Percentiles rank a stretch among this genome's conserved stretches.
These are phyloP conservation scores for Breynia disticha DNA, from an alignment of 441 rosid species.

Conservation along the genomic window DNA sequence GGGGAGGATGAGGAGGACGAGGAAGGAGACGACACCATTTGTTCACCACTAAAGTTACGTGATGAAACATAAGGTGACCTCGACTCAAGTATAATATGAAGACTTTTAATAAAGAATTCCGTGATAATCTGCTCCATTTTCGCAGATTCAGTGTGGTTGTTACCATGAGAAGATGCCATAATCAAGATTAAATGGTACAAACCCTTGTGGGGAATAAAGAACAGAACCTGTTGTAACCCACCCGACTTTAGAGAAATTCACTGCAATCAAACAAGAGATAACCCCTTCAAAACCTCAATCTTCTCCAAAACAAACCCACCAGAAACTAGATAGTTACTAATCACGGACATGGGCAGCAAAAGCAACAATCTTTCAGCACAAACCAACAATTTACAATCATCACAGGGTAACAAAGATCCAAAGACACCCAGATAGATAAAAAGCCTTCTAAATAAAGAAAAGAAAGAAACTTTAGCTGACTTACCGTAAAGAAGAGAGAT, in stretches of 20 bases:
- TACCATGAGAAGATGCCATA: constrained; percentile 52
- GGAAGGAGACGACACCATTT: constrained; percentile 55
- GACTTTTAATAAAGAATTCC: constrained; percentile 81
- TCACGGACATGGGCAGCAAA: no score
- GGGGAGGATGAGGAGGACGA: constrained; percentile 76
- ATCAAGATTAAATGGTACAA: constrained; percentile 8
- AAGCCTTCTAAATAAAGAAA: no score
- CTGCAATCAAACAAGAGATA: constrained; percentile 18
- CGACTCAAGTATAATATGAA: constrained; percentile 78
- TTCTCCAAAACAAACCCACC: no score
- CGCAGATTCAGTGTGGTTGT: constrained; percentile 52
- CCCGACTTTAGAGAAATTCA: constrained; percentile 6
- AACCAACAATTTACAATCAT: no score
- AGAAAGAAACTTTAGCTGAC: no score
- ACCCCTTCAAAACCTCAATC: neutral
- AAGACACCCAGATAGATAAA: no score
- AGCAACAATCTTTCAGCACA: no score
- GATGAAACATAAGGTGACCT: constrained; percentile 74
- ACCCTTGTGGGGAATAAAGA: constrained; percentile 5
- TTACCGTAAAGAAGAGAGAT: no score
- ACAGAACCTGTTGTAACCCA: constrained; percentile 4
- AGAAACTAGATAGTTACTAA: no score
- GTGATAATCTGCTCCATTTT: constrained; percentile 71
- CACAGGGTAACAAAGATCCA: no score
- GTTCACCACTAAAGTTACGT: constrained; percentile 72